A percentile compares a stretch with the other conserved stretches of the same genome.
Evolutionary conservation across 228 moss, liverwort and hornwort species (phyloP).

Genomic region (Sphagnum fallax): DNA sequence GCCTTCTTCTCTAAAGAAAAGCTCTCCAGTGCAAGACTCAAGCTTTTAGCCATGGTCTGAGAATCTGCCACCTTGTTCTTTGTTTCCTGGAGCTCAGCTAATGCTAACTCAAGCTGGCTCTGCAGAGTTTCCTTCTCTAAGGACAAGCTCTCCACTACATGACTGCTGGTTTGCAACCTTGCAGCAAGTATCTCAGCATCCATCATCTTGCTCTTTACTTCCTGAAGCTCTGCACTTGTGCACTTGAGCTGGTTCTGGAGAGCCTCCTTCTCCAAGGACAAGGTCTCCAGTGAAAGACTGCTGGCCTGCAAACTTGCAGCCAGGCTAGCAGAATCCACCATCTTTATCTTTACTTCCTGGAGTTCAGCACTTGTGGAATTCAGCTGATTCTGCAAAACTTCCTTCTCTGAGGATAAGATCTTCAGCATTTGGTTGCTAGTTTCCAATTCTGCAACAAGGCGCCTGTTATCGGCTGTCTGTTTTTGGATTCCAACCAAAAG

Average conservation of each 20-base stretch:
- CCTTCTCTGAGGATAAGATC: slow-evolving; percentile 32
- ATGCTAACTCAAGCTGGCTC: slow-evolving; percentile 26
- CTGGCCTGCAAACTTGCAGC: slow-evolving; percentile 16
- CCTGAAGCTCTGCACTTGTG: slow-evolving; percentile 20
- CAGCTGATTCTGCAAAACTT: slow-evolving; percentile 20
- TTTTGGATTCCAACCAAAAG: slow-evolving; percentile 21
- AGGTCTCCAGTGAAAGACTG: slow-evolving; percentile 12
- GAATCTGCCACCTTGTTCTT: no score
- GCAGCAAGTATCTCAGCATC: slow-evolving; percentile 32
- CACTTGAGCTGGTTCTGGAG: slow-evolving; percentile 30
- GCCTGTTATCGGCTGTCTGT: slow-evolving; percentile 26
- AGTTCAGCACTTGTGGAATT: slow-evolving; percentile 23
- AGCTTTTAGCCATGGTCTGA: not conserved
- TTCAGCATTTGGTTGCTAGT: slow-evolving; percentile 5
- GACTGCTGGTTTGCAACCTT: slow-evolving; percentile 7
- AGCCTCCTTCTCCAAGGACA: slow-evolving; percentile 25
- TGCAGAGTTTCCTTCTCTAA: slow-evolving; percentile 25
- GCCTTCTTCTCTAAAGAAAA: slow-evolving; percentile 27
- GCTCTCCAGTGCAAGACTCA: slow-evolving; percentile 12
- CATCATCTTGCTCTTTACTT: slow-evolving; percentile 27
- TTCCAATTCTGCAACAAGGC: slow-evolving; percentile 23
- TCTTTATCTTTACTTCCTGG: slow-evolving; percentile 25
- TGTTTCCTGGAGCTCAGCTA: slow-evolving; percentile 17
- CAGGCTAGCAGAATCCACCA: slow-evolving; percentile 27
- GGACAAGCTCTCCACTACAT: slow-evolving; percentile 23